Evolutionary conservation across 768 basidiomycete species (phyloP), one percentile per base, ranked within the genome.

Genomic region (Boletales sp.): DNA sequence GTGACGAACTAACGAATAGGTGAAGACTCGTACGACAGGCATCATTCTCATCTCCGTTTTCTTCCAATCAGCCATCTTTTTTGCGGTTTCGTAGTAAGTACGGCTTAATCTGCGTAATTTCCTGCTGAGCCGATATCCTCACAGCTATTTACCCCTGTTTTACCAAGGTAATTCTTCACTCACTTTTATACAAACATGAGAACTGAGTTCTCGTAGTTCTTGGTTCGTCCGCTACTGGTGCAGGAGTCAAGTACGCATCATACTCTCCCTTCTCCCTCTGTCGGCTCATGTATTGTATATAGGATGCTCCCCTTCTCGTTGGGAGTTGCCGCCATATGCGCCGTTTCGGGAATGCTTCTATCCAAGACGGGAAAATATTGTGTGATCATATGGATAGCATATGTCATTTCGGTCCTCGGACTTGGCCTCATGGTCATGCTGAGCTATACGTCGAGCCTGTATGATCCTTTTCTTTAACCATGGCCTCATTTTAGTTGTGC

Each of bases 261-360:
- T 13, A 3, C 2, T 10, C 21, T 35, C 14, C 10, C 13, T 1
- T 38, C 2, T 34, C 5, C 9, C 5, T 28, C 31, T n/a, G 1
- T 3, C 15, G 14, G 15, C 48, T 50, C 33, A 62, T n/a, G 6
- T 6, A 8, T 2, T 17, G 5, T 35, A 14, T 41, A 14, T 51
- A 87, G 85, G 63, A 89, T 89, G 86, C 67, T 91, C 3, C 74
- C 88, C 1, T 92, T 73, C 63, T 89, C 88, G 1, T 73, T 89
- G 7, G 84, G 81, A 3, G 65, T 70, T 41, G 68, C 87, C 3
- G 1, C 78, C 7, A 61, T 79, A 8, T 83, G 87, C 30, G 75
- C 79, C 1, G 1, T 76, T 4, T 73, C 80, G 3, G 89, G 90
- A 30, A 57, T 84, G 5, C 9, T 82, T 21, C 71, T 88, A 33